Evolutionary conservation across 441 rosid species (phyloP).

Genomic region (Macaranga tanarius): DNA sequence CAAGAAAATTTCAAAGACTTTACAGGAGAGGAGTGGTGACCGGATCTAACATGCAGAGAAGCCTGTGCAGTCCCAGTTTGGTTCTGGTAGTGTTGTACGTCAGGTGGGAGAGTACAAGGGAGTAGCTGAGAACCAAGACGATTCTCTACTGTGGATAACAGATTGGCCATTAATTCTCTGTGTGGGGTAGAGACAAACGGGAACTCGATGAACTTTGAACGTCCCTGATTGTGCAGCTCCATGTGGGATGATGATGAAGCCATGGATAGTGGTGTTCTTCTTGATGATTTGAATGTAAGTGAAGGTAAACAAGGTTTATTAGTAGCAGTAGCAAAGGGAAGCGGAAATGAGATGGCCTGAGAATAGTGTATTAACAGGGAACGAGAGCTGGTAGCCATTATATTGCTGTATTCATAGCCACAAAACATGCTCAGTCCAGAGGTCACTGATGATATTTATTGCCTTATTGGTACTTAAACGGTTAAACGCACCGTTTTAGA

Average conservation of each 20-base stretch:
- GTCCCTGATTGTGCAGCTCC: constrained; percentile 36
- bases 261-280: constrained; percentile 21
- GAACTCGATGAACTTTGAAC: constrained; percentile 50
- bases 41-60: constrained; percentile 58
- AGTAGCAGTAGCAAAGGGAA: background rate
- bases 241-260: constrained; percentile 34
- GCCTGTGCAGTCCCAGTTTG: constrained; percentile 54
- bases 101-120: constrained; percentile 60
- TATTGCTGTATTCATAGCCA: no score
- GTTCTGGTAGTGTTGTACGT: constrained; percentile 53
- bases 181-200: constrained; percentile 59
- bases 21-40: constrained; percentile 56
- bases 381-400: no score
- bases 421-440: no score
- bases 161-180: constrained; percentile 52
- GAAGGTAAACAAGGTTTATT: background rate
- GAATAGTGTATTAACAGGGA: no score
- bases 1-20: background rate
- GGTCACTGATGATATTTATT: no score
- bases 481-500: no score
- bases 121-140: constrained; percentile 53
- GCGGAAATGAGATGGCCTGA: background rate
- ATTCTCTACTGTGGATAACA: constrained; percentile 58
- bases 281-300: constrained; percentile 19
- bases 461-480: no score